phyloP scores from a whole-genome alignment of 1,284 basidiomycete species.

The Ceratobasidium sp. region DNA sequence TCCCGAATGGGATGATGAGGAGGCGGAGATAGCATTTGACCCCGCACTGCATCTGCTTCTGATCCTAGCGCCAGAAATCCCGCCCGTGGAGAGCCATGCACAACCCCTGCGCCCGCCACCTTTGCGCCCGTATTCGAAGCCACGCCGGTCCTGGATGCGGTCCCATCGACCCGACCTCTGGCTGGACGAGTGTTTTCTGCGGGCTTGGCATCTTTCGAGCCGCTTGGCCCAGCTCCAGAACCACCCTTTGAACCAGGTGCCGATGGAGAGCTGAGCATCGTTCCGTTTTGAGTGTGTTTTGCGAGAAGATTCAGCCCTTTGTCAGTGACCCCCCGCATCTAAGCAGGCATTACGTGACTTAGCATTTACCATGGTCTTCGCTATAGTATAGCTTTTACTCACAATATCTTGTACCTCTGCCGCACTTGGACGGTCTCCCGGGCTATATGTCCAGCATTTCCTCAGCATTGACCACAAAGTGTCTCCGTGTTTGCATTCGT shows the following conservation, averaged over 20 bases:
- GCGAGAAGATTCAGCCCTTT: slow-evolving; percentile 68
- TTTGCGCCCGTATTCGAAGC: slow-evolving; percentile 18
- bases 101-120: slow-evolving; percentile 20
- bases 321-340: too few species aligned
- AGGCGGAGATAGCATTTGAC: not conserved
- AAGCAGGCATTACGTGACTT: too few species aligned
- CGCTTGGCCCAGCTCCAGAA: not conserved
- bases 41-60: slow-evolving; percentile 19
- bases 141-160: not conserved
- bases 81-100: slow-evolving; percentile 12
- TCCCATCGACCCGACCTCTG: not conserved
- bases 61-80: not conserved
- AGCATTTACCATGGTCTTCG: too few species aligned
- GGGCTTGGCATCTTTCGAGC: not conserved
- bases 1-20: not conserved
- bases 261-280: slow-evolving; percentile 2
- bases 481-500: not conserved
- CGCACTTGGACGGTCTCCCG: too few species aligned
- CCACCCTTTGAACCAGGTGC: not conserved
- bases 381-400: not conserved
- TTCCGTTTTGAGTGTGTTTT: slow-evolving; percentile 56
- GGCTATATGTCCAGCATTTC: not conserved
- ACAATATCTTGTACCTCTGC: too few species aligned
- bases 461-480: slow-evolving; percentile 3
- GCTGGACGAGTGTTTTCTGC: not conserved